Evolutionary conservation across 2,329 filamentous ascomycete species (phyloP).

Genomic region (Aspergillus sp.): DNA sequence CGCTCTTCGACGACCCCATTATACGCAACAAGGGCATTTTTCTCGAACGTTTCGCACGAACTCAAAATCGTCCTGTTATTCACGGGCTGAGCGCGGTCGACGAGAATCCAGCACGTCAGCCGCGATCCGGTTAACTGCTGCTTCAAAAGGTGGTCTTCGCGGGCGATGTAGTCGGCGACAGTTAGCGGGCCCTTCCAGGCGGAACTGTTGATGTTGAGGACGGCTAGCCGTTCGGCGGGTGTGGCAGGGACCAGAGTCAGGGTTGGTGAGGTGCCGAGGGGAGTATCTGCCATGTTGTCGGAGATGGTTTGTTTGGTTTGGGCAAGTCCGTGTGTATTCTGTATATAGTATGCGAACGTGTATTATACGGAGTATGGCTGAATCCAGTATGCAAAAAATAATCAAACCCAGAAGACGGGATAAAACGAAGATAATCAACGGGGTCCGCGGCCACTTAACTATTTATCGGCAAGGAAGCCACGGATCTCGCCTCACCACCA

Average conservation of each 20-base stretch:
- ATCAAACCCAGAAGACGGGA: too few relatives aligned
- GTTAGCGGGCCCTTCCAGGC: conserved; percentile 52
- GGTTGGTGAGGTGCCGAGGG: conserved; percentile 39
- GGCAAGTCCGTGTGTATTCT: too few relatives aligned
- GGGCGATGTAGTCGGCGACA: conserved; percentile 48
- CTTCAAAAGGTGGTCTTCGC: conserved; percentile 46
- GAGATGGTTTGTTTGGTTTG: background rate
- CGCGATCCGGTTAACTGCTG: conserved; percentile 48
- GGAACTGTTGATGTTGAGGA: conserved; percentile 46
- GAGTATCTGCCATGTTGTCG: background rate
- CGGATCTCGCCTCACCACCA: too few relatives aligned
- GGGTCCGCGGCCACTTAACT: too few relatives aligned
- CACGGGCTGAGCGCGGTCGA: conserved; percentile 38
- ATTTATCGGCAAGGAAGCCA: too few relatives aligned
- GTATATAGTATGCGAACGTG: too few relatives aligned
- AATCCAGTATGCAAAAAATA: too few relatives aligned
- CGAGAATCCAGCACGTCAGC: conserved; percentile 53
- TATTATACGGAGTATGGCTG: too few relatives aligned
- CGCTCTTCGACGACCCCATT: conserved; percentile 48
- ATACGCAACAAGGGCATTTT: conserved; percentile 37
- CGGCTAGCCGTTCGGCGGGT: conserved; percentile 44
- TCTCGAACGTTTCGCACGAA: conserved; percentile 49
- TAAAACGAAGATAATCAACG: too few relatives aligned
- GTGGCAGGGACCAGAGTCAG: conserved; percentile 49
- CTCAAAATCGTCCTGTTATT: conserved; percentile 43